Evolutionary conservation across 1,284 basidiomycete genomes (phyloP), one percentile per base, ranked within the genome.

Genomic region (Microstroma glucosiphilum): DNA sequence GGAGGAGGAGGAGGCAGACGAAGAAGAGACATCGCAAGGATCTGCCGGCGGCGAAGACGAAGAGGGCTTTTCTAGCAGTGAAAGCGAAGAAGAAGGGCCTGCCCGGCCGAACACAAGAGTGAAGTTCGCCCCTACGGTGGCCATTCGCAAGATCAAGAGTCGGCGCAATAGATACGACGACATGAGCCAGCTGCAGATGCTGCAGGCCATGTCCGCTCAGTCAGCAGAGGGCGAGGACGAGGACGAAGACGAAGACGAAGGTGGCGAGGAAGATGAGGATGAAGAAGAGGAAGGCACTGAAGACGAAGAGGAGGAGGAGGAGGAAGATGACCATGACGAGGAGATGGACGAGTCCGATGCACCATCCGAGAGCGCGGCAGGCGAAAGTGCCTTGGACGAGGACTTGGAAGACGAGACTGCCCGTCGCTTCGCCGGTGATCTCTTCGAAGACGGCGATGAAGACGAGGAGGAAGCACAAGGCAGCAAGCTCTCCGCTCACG

Each of bases 51-150:
- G 63, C 2, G 67, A 68, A 1, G 58, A 48, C 15, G 65, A 19
- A 25, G 19, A 19, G 21, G 25, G 51, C 51, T 23, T 21, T 6
- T 23, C 21, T 21, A 57, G 1, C 57, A 68, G 17, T 51, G 66
- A 60, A 13, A 54, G 48, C 0, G 60, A 60, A 6, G 58, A 60
- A 9, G 49, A 65, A 6, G 41, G 46, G 25, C n/a, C 59, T 26
- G 61, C 67, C 15, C 58, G 58, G 0, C 55, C 40, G 43, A 57
- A 59, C 49, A 21, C 58, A 37, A 13, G 49, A 63, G 89, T 92
- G 8, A 86, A 88, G 26, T 92, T 92, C 77, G 84, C 88, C 75
- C 88, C 90, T 21, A 83, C 88, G 73, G 91, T 92, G 37, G 83
- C 86, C 58, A 88, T 91, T 43, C 90, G 87, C 79, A 88, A 85